Evolutionary conservation across 306 rosid genomes (phyloP).

Genomic region (Citrullus amarus): DNA sequence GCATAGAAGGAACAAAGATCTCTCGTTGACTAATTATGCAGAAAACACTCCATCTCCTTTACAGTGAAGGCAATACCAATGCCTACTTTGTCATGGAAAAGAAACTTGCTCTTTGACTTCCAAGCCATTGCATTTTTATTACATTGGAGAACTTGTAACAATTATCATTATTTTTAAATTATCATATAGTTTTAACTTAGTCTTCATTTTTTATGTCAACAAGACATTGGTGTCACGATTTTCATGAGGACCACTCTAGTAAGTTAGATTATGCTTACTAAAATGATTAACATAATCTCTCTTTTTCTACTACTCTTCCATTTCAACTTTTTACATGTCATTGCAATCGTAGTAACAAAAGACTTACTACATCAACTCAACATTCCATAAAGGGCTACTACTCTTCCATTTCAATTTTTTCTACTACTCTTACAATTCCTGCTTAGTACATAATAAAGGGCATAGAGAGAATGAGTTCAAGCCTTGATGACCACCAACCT

Average conservation of each 20-base stretch:
- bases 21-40: constrained; percentile 43
- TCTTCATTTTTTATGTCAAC: not conserved
- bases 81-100: not conserved
- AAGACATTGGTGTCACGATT: not conserved
- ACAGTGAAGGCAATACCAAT: not conserved
- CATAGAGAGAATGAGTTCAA: not conserved
- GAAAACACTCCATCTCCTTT: constrained; percentile 33
- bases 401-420: no score
- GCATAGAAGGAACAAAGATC: constrained; percentile 24
- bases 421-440: no score
- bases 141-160: not conserved
- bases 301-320: not conserved
- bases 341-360: not conserved
- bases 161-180: not conserved
- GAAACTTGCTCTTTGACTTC: not conserved
- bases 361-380: not conserved
- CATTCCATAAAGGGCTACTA: not conserved
- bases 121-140: not conserved
- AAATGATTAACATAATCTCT: not conserved
- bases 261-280: not conserved
- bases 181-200: not conserved
- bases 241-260: not conserved
- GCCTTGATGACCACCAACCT: not conserved
- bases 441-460: not conserved
- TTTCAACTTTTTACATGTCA: not conserved